Evolutionary conservation across 116 monocot genomes (phyloP), one percentile per base, ranked within the genome.

Genomic region (Posidonia oceanica): DNA sequence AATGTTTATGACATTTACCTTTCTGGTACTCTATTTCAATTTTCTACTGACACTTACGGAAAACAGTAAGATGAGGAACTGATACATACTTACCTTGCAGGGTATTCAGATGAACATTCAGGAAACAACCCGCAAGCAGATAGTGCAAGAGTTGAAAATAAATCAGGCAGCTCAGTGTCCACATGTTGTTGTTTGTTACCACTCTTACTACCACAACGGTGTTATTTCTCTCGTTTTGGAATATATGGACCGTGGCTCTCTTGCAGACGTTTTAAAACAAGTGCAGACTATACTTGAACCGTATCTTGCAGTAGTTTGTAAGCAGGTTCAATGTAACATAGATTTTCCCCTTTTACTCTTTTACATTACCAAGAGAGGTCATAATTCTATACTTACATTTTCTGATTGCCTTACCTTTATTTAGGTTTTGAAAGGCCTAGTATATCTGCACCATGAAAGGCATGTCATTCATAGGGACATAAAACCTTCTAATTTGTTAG

Each of bases 91-190:
- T 51, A 8, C 10, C 12, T 58, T 36, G 20, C 86, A 97, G 96
- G 91, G 96, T 18, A 97, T 97, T 42, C 96, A 91, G 69, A 91
- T 97, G 96, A 91, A 86, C 72, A 80, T 97, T 78, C 85, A 97
- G 59, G 96, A 97, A 79, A 83, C 84, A 58, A 71, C 89, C 42
- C 88, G 96, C 40, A 91, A 87, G 66, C 97, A 97, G 75, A 97
- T 97, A 65, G 97, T 92, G 55, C 92, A 97, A 81, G 97, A 97
- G 63, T 78, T 97, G 29, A 91, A 87, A 85, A 97, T 97, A 85
- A 97, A 97, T 76, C 89, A 84, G 70, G 87, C 83, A 70, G 80
- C 91, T 52, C 83, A 75, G 52, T 85, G 87, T 66, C 87, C 92
- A 22, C 76, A 92, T 73, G 69, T 97, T 62, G 97, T 97, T 71